Percentiles rank a stretch among this genome's conserved stretches.
phyloP scores from a whole-genome alignment of 371 early-diverging fungal genomes.

The Apophysomyces elegans region DNA sequence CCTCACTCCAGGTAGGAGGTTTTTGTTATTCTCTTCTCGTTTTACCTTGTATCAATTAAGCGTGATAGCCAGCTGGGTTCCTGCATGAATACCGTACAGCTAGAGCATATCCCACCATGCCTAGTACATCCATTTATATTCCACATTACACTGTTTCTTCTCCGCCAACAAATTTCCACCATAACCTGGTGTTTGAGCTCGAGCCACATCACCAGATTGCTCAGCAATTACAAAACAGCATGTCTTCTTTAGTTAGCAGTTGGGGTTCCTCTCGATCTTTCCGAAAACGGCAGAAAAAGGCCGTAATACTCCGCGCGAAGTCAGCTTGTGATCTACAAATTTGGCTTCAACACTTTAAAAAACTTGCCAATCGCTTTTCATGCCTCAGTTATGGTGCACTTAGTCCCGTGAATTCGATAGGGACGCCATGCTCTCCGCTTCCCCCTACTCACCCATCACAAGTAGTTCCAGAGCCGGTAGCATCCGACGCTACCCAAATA shows the following conservation, averaged over 20 bases:
- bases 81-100: conserved; percentile 41
- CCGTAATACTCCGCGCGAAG: conserved; percentile 38
- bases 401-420: neutral
- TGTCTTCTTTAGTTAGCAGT: neutral
- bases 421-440: neutral
- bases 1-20: conserved; percentile 32
- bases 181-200: conserved; percentile 43
- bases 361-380: conserved; percentile 31
- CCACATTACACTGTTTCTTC: conserved; percentile 49
- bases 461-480: neutral
- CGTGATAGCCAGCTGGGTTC: conserved; percentile 33
- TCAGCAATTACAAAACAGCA: neutral
- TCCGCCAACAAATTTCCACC: conserved; percentile 40
- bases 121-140: conserved; percentile 34
- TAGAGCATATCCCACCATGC: conserved; percentile 33
- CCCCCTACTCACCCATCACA: neutral
- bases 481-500: too few relatives aligned
- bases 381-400: conserved; percentile 9
- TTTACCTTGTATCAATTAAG: neutral
- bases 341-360: conserved; percentile 37
- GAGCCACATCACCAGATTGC: conserved; percentile 27
- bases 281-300: conserved; percentile 12
- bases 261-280: neutral
- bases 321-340: conserved; percentile 42
- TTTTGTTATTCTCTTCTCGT: neutral